phyloP scores from a whole-genome alignment of 768 basidiomycete species.

The Mrakia blollopis region DNA sequence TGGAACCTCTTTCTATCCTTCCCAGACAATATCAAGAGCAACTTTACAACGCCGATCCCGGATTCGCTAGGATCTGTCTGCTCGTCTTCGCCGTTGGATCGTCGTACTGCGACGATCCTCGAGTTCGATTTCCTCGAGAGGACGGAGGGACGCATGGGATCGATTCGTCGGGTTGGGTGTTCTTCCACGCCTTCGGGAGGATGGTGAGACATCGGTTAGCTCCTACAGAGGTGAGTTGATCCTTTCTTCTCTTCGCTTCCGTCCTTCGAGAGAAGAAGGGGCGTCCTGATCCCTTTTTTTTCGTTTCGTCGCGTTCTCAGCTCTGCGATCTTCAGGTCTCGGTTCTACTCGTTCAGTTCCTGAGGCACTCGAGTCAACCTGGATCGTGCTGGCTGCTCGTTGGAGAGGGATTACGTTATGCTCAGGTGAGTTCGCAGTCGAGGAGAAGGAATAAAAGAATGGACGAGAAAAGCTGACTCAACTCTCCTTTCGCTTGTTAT shows the following conservation, averaged over 20 bases:
- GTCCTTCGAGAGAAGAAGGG: no score
- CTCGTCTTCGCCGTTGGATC: conserved; percentile 30
- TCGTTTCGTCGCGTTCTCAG: not conserved
- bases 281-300: not conserved
- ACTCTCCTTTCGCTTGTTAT: not conserved
- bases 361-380: conserved; percentile 22
- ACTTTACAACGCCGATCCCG: conserved; percentile 29
- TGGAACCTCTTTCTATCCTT: not conserved
- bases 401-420: conserved; percentile 30
- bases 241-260: not conserved
- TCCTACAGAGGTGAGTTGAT: conserved; percentile 21
- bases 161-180: conserved; percentile 33
- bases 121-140: conserved; percentile 29
- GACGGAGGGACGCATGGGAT: conserved; percentile 22
- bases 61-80: conserved; percentile 29
- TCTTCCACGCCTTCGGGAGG: conserved; percentile 28
- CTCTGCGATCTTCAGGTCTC: conserved; percentile 32
- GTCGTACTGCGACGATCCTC: conserved; percentile 17
- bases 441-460: not conserved
- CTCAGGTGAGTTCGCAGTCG: conserved; percentile 13
- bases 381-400: conserved; percentile 31
- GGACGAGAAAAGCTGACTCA: not conserved
- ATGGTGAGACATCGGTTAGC: conserved; percentile 31
- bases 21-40: conserved; percentile 28
- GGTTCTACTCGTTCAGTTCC: conserved; percentile 31